Conservation (phyloP, 108 stramenopile genomes). For the Discostella pseudostelligera region DNA sequence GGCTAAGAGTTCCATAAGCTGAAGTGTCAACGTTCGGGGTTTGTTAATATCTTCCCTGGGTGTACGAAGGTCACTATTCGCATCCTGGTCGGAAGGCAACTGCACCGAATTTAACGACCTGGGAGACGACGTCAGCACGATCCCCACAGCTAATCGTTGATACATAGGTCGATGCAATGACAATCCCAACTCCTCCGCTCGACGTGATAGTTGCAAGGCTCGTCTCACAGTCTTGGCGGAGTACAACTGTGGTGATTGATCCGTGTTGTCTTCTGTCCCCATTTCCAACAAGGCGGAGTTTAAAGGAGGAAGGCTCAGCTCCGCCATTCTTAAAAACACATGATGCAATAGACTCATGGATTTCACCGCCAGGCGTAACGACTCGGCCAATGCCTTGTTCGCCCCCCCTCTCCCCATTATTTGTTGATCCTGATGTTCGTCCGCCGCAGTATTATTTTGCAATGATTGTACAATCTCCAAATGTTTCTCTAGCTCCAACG, state of each 20-base stretch:
- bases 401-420: neutral
- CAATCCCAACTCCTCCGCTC: slow-evolving; percentile 45
- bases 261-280: neutral
- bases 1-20: slow-evolving; percentile 26
- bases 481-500: slow-evolving; percentile 18
- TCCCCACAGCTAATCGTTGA: slow-evolving; percentile 38
- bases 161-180: slow-evolving; percentile 40
- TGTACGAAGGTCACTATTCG: neutral
- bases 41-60: neutral
- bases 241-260: neutral
- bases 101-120: neutral
- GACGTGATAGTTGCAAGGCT: slow-evolving; percentile 37
- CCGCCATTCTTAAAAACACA: slow-evolving; percentile 18
- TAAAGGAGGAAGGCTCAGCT: slow-evolving; percentile 28
- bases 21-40: slow-evolving; percentile 14
- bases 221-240: slow-evolving; percentile 31
- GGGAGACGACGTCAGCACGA: slow-evolving; percentile 23
- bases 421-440: neutral
- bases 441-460: neutral
- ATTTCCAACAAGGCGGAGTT: neutral
- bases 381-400: neutral
- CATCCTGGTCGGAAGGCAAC: neutral
- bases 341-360: slow-evolving; percentile 30
- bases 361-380: slow-evolving; percentile 8
- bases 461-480: slow-evolving; percentile 17